Conservation (phyloP, 495 filamentous ascomycete species). For the Neohortaea acidophila region DNA sequence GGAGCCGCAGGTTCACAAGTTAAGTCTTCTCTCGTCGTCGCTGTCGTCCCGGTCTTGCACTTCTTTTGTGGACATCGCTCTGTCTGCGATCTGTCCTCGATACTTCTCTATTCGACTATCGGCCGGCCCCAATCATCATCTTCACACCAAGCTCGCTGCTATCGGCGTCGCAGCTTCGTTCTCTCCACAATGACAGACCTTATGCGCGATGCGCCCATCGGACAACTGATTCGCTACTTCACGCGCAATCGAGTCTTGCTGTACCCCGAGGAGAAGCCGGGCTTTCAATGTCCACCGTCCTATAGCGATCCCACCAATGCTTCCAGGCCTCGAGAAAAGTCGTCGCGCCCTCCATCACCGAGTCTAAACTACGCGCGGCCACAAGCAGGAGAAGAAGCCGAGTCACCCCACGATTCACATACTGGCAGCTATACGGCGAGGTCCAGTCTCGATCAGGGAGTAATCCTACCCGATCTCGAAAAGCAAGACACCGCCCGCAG, state of each 20-base stretch:
- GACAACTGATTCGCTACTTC: constrained; percentile 18
- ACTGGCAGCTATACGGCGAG: too few species aligned
- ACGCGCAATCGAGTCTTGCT: constrained; percentile 14
- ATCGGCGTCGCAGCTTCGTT: too few species aligned
- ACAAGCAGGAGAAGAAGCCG: not conserved
- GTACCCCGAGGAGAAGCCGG: constrained; percentile 19
- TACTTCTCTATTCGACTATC: too few species aligned
- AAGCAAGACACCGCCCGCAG: constrained; percentile 1
- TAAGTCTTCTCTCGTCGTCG: too few species aligned
- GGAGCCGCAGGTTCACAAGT: too few species aligned
- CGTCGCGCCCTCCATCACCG: not conserved
- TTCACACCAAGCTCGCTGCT: not conserved
- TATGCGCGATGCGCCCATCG: constrained; percentile 20
- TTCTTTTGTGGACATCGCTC: too few species aligned
- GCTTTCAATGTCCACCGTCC: constrained; percentile 19
- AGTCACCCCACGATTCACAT: not conserved
- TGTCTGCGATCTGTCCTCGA: too few species aligned
- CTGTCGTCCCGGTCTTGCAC: too few species aligned
- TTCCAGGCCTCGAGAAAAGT: not conserved
- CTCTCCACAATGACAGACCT: constrained; percentile 19
- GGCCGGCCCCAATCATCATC: not conserved
- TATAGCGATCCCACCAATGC: constrained; percentile 30
- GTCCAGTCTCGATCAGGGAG: not conserved
- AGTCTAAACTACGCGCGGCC: not conserved
- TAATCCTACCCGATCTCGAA: constrained; percentile 1